Base-by-base conservation (phyloP, 306 rosid species). In the Lotus japonicus region DNA sequence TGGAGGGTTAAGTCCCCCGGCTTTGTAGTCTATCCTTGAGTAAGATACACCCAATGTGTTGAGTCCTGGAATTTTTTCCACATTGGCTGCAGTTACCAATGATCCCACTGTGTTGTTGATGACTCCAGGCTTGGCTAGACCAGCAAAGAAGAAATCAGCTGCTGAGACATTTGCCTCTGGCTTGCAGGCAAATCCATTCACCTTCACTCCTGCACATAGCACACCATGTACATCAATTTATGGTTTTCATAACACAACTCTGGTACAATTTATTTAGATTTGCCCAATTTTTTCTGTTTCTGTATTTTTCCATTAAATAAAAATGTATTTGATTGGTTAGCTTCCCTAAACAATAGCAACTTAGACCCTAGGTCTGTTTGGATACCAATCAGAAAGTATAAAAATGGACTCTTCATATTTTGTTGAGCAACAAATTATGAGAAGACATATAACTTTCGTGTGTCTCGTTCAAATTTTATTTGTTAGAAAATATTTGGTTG, bases 1-100 rank as follows among this genome's bases (percentile, higher is more conserved):
- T 1, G 89, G 89, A 9, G 89, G 89, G 76, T 84, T 84, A 42
- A 81, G 86, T 7, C 89, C 89, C 2, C 72, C 77, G 4, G 84
- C 60, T 35, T 71, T 77, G 43, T 28, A 84, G 75, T 84, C 88
- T 15, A 84, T 84, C 14, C 84, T 77, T 3, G 88, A 68, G 10
- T 78, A 41, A 0, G 88, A 84, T 2, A 84, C 76, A 0, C 88
- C 88, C 10, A 78, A 17, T 15, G 88, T 84, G 80, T 84, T 84
- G 0, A 84, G 86, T 5, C 88, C 86, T n/a, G 88, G 76, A 23
- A 84, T 75, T 74, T 81, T 79, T 2, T 81, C 82, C 2, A 84
- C 88, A 28, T 84, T 84, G 11, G 82, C 84, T 50, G 60, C 72
- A 3, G 78, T 84, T 9, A 81, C 89, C 39, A 75, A 6, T 0